These are phyloP conservation scores for Saturnispora kantuleensis DNA, from an alignment of 805 yeast species.

Conservation along the genomic window DNA sequence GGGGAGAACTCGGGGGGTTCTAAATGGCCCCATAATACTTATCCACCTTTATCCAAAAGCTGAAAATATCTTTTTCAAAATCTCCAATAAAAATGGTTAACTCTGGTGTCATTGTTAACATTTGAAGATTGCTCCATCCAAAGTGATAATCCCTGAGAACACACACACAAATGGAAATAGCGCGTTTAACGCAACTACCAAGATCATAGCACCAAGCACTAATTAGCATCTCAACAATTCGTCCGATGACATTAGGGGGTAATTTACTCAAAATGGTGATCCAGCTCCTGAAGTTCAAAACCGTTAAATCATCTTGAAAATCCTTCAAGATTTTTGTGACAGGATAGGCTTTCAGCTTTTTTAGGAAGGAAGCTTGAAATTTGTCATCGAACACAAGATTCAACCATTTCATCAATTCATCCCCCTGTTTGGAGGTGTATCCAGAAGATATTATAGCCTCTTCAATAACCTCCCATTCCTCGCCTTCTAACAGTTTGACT, in stretches of 20 bases:
- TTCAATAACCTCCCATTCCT: slow-evolving; percentile 1
- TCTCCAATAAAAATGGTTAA: slow-evolving; percentile 12
- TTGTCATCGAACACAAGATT: slow-evolving; percentile 16
- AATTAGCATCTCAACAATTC: slow-evolving; percentile 20
- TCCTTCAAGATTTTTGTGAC: slow-evolving; percentile 15
- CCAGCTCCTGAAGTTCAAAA: slow-evolving; percentile 14
- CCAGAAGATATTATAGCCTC: background rate
- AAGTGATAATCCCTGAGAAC: slow-evolving; percentile 40
- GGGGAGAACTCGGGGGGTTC: too few relatives aligned
- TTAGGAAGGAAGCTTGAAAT: too few relatives aligned
- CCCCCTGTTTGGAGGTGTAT: slow-evolving; percentile 3
- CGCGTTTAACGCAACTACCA: slow-evolving; percentile 6
- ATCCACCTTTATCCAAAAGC: slow-evolving; percentile 24
- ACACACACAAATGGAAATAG: slow-evolving; percentile 31
- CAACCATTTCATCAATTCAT: slow-evolving; percentile 16
- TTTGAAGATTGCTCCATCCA: slow-evolving; percentile 33
- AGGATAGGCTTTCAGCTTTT: slow-evolving; percentile 12
- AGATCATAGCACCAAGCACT: slow-evolving; percentile 15
- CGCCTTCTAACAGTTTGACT: background rate
- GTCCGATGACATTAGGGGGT: slow-evolving; percentile 2
- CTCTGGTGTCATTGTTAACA: slow-evolving; percentile 14
- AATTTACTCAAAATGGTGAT: slow-evolving; percentile 12
- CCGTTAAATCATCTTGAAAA: slow-evolving; percentile 21
- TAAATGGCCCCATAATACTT: slow-evolving; percentile 14
- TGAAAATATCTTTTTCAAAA: slow-evolving; percentile 17